These are phyloP conservation scores for Dothistroma pini DNA, from an alignment of 2,329 filamentous ascomycete genomes.

Conservation along the genomic window DNA sequence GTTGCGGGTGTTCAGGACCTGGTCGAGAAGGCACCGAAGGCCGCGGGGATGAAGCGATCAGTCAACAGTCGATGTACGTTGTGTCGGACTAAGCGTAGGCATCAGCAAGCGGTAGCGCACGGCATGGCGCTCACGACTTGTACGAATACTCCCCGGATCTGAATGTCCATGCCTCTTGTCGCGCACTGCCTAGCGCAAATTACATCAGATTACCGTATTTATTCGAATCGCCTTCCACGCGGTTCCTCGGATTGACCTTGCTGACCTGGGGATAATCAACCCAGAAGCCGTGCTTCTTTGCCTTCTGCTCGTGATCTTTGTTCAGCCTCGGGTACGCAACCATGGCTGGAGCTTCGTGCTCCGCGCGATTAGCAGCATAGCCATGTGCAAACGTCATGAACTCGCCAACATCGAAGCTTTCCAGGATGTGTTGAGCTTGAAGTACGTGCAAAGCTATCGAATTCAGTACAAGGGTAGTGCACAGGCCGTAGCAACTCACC, in stretches of 20 bases:
- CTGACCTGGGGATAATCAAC: constrained; percentile 12
- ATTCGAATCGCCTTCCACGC: constrained; percentile 7
- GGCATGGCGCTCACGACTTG: too few relatives aligned
- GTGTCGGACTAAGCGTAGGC: too few relatives aligned
- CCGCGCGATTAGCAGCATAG: constrained; percentile 13
- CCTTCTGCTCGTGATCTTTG: constrained; percentile 16
- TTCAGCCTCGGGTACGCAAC: constrained; percentile 14
- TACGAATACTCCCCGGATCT: neutral
- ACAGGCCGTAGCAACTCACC: neutral
- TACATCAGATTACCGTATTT: constrained; percentile 15
- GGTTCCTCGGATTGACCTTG: constrained; percentile 3
- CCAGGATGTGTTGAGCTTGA: constrained; percentile 8
- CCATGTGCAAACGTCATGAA: constrained; percentile 18
- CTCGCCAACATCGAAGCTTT: constrained; percentile 16
- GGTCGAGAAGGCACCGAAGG: neutral
- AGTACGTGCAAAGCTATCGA: constrained; percentile 14
- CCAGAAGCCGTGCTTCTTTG: constrained; percentile 14
- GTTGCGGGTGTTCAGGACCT: neutral
- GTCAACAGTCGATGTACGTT: neutral
- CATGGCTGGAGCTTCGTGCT: constrained; percentile 12
- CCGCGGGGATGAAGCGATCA: neutral
- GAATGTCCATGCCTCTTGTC: neutral
- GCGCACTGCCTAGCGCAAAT: neutral
- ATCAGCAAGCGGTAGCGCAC: too few relatives aligned
- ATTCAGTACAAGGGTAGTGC: neutral